Evolutionary conservation across 352 stramenopile species (phyloP).

Genomic region (Globisporangium cylindrosporum): DNA sequence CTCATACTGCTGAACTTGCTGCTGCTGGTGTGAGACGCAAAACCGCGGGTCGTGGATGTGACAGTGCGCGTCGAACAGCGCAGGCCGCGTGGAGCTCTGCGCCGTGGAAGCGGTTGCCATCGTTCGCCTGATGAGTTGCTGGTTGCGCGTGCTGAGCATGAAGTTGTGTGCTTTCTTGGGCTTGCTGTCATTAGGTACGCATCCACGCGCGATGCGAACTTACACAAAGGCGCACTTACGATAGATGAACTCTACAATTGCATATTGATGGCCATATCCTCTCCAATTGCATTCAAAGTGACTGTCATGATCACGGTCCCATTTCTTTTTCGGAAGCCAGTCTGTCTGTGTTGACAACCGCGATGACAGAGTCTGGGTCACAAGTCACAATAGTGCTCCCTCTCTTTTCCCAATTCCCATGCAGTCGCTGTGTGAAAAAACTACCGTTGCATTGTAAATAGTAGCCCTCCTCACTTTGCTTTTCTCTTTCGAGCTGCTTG

Average conservation of each 20-base stretch:
- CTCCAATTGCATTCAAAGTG: neutral
- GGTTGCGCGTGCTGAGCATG: neutral
- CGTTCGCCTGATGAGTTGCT: neutral
- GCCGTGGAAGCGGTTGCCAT: neutral
- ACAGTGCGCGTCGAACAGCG: slow-evolving; percentile 5
- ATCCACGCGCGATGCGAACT: neutral
- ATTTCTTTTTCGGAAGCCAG: neutral
- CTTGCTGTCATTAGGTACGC: too few species aligned
- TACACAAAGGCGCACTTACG: too few species aligned
- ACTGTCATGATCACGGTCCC: neutral
- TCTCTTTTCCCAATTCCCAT: neutral
- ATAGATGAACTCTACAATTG: neutral
- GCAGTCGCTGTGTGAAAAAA: neutral
- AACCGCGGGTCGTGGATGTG: slow-evolving; percentile 25
- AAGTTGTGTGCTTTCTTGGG: neutral
- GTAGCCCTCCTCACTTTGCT: neutral
- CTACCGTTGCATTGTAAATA: slow-evolving; percentile 2
- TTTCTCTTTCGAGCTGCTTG: neutral
- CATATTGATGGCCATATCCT: neutral
- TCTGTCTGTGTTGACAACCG: neutral
- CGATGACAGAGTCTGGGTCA: neutral
- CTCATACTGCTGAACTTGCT: slow-evolving; percentile 6
- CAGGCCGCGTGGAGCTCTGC: neutral
- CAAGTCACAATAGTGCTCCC: slow-evolving; percentile 12
- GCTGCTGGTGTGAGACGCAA: neutral